phyloP scores from a whole-genome alignment of 176 grass and related monocot genomes.

The Areca catechu region DNA sequence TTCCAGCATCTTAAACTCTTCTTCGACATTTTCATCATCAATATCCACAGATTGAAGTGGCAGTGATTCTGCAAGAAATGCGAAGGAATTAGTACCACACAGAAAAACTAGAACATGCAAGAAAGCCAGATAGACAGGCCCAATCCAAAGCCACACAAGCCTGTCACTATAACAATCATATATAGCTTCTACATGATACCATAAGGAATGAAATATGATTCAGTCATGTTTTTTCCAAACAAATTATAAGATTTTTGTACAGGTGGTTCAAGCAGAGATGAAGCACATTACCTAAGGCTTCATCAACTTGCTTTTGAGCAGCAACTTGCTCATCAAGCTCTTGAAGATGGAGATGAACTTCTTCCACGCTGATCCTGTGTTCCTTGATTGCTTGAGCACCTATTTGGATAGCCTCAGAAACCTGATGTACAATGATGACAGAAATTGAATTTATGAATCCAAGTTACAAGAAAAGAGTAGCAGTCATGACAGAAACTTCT shows the following conservation, averaged over 20 bases:
- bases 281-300: slow-evolving; percentile 41
- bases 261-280: slow-evolving; percentile 6
- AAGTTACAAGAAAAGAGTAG: slow-evolving; percentile 12
- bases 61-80: slow-evolving; percentile 43
- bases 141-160: neutral
- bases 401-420: slow-evolving; percentile 82
- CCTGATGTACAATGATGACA: slow-evolving; percentile 34
- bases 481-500: neutral
- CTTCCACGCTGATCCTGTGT: slow-evolving; percentile 50
- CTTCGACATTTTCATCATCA: slow-evolving; percentile 54
- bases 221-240: neutral
- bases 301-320: slow-evolving; percentile 60
- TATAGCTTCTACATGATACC: too few species aligned
- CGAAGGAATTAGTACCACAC: neutral
- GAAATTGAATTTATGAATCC: too few species aligned
- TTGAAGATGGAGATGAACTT: slow-evolving; percentile 51
- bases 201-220: too few species aligned
- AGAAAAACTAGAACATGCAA: slow-evolving; percentile 9
- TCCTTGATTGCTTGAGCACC: slow-evolving; percentile 58
- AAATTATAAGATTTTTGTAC: slow-evolving; percentile 2
- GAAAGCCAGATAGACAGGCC: neutral
- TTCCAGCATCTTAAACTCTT: slow-evolving; percentile 77
- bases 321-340: slow-evolving; percentile 65
- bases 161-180: too few species aligned
- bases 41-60: slow-evolving; percentile 29